Evolutionary conservation across 2,329 filamentous ascomycete species (phyloP).

Genomic region (Ophiostoma perfectum): DNA sequence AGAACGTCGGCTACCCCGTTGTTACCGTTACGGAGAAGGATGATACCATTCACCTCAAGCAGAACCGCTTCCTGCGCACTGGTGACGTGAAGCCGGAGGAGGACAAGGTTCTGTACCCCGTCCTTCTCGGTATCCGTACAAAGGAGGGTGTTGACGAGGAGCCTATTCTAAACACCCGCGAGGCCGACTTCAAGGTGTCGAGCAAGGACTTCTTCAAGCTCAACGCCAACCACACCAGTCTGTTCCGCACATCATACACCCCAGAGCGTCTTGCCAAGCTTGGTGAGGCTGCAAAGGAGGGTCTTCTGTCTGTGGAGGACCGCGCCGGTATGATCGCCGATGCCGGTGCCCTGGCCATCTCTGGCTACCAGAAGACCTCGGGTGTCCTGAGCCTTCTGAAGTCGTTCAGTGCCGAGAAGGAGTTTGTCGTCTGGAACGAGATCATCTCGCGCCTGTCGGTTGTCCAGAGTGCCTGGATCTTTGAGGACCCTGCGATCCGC

Average conservation of each 20-base stretch:
- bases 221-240: conserved; percentile 87
- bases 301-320: conserved; percentile 79
- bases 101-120: conserved; percentile 79
- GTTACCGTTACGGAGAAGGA: conserved; percentile 76
- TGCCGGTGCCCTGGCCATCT: conserved; percentile 80
- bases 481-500: conserved; percentile 68
- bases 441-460: conserved; percentile 71
- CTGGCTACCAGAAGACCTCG: conserved; percentile 90
- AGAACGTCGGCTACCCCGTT: conserved; percentile 90
- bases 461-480: conserved; percentile 82
- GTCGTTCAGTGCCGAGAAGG: conserved; percentile 75
- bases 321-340: conserved; percentile 92
- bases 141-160: conserved; percentile 77
- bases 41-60: conserved; percentile 74
- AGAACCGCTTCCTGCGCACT: conserved; percentile 90
- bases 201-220: conserved; percentile 90
- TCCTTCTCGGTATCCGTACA: conserved; percentile 80
- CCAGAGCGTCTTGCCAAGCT: conserved; percentile 81
- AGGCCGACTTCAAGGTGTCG: conserved; percentile 70
- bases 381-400: conserved; percentile 80
- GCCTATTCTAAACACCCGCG: conserved; percentile 63
- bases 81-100: conserved; percentile 92
- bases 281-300: conserved; percentile 75
- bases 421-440: conserved; percentile 95
- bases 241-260: conserved; percentile 85